Evolutionary conservation across 345 rosid genomes (phyloP).

Genomic region (Lepidium didymum): DNA sequence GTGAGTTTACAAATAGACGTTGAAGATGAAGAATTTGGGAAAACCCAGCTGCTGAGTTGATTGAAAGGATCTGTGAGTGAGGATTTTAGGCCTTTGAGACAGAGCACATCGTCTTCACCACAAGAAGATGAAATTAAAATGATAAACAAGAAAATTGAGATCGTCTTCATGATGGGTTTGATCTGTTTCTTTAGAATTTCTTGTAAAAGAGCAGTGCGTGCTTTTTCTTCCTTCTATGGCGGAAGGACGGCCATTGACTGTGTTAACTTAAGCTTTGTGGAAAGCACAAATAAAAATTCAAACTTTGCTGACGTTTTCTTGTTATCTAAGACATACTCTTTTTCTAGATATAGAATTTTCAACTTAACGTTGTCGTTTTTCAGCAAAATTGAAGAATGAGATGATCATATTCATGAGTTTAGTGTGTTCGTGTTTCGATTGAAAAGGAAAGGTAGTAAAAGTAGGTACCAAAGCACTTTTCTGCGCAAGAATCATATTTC

Average conservation of each 20-base stretch:
- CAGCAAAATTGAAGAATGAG: background rate
- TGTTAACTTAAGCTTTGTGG: slow-evolving; percentile 15
- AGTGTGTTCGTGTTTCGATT: background rate
- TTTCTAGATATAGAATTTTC: background rate
- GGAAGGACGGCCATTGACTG: slow-evolving; percentile 40
- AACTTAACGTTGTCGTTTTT: background rate
- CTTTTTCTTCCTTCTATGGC: slow-evolving; percentile 7
- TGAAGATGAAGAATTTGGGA: slow-evolving; percentile 43
- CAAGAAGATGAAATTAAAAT: background rate
- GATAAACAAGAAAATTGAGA: slow-evolving; percentile 1
- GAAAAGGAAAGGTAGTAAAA: background rate
- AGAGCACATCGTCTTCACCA: slow-evolving; percentile 42
- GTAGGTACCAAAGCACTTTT: slow-evolving; percentile 16
- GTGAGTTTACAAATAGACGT: slow-evolving; percentile 40
- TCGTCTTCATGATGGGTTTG: slow-evolving; percentile 26
- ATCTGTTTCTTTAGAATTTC: background rate
- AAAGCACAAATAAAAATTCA: slow-evolving; percentile 16
- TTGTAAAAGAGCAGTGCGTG: background rate
- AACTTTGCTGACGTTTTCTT: background rate
- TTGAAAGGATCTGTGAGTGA: slow-evolving; percentile 35
- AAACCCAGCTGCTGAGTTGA: slow-evolving; percentile 35
- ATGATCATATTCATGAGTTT: too few species aligned
- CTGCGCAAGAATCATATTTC: slow-evolving; percentile 8
- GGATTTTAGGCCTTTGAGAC: slow-evolving; percentile 43
- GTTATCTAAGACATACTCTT: background rate